Evolutionary conservation across 108 stramenopile genomes (phyloP), one percentile per base, ranked within the genome.

Genomic region (Skeletonema grethae): DNA sequence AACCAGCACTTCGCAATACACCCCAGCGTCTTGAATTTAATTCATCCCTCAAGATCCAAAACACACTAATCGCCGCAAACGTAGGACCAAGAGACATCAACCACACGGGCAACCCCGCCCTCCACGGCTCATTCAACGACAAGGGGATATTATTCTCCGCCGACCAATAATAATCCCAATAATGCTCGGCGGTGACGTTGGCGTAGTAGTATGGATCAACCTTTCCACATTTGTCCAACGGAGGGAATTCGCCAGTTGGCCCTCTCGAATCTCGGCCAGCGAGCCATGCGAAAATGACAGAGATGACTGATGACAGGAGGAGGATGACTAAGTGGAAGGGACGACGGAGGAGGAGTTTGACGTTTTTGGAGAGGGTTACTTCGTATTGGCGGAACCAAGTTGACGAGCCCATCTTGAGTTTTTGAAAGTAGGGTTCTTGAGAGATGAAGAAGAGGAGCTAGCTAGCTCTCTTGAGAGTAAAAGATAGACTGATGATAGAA

Each of bases 11-110:
- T 5, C 79, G 70, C 11, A 87, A 62, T 15, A 69, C 73, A 0
- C 86, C 86, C 57, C 82, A 68, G 20, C 84, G 57, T 46, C 74
- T 53, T 15, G 77, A 79, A 11, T 72, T 16, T n/a, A 87, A 39
- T 50, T 87, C 86, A 18, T 48, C 63, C 9, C 82, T 63, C 5
- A 87, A 32, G 13, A 85, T 57, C 28, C 79, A 50, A 62, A 77
- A 85, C 15, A 67, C 84, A 24, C 43, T 72, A 29, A 87, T 80
- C 3, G 72, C 77, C 43, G 76, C 30, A 25, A 76, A 43, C 32
- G 77, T 75, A 12, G 86, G 80, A 24, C 83, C 83, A 24, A 87
- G 66, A 7, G 63, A 34, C 86, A 87, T 71, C 11, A 87, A 20
- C 60, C 76, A 76, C 0, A 87, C 80, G 12, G 75, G 67, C 5